Evolutionary conservation across 1,284 basidiomycete genomes (phyloP), one percentile per base, ranked within the genome.

Genomic region (Puccinia polysora): DNA sequence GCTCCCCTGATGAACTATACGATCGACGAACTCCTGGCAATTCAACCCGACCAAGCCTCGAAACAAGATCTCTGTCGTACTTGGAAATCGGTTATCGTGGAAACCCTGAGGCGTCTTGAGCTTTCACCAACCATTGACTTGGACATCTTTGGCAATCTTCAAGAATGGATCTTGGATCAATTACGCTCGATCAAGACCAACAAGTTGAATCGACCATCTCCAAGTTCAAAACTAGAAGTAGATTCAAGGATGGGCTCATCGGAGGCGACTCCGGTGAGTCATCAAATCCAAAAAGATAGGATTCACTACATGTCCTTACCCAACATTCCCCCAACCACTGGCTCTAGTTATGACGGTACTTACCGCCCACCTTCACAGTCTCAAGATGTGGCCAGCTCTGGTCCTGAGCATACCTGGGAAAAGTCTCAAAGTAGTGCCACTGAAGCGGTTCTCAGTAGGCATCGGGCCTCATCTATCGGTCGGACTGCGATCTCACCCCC

Each of bases 281-380:
- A 65, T 6, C 12, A 34, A 23, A 50, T 23, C 52, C 52, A 40
- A 34, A 20, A 40, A 18, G 53, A 69, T 47, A 56, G 36, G 7
- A 69, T 69, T 43, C n/a, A 38, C n/a, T 69, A 69, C 40, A 69
- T 69, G 65, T 36, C 55, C 23, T 20, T 69, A 10, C 65, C 65
- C 25, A 45, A 58, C 36, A 59, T 69, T 34, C 53, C 65, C 14
- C 10, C 65, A 4, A 20, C n/a, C n/a, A n/a, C 40, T 30, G 52
- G 25, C 50, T 43, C 49, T n/a, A 32, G 20, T 28, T n/a, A 34
- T 8, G 28, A 65, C 38, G 53, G 15, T 65, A 18, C 40, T 56
- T 34, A 43, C n/a, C 43, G 50, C 38, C 64, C 34, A 56, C 14
- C 30, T 55, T 14, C 28, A 10, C 64, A 40, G 30, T 55, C 64